Base-by-base conservation (phyloP, 2,329 filamentous ascomycete species). In the Pseudogymnoascus verrucosus region DNA sequence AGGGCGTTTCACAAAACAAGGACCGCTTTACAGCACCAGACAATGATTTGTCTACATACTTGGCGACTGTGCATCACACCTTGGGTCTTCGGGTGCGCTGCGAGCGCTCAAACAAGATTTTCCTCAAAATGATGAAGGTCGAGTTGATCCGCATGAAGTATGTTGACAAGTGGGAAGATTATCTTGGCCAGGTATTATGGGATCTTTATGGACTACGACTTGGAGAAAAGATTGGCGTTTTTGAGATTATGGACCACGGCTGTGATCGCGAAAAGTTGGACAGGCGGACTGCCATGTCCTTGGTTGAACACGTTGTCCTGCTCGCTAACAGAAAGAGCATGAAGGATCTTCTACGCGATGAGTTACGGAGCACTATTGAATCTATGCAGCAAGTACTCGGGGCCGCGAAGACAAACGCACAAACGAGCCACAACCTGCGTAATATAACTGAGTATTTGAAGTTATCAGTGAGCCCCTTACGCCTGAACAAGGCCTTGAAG, bases 321-420 rank as follows among this genome's bases (percentile, higher is more conserved):
- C 86, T 97, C 64, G 91, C 91, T 1, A 88, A 88, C 60, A 87
- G 89, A 66, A 88, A 97, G 80, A 88, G 90, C 21, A 89, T 96
- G 78, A 96, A 93, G 71, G 95, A 98, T 68, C 78, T 98, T 16
- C 84, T 92, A 14, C 98, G 96, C 74, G 95, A 92, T 14, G 91
- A 98, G 63, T 80, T 99, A 62, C 96, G 93, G 73, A 85, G 82
- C 14, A 91, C 92, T 0, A 95, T 99, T 64, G 95, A 99, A 65
- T 92, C 93, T 69, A 91, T 99, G 76, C 93, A 98, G 73, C 87
- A 91, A 68, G 88, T 90, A 4, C 88, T 98, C 62, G 91, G 91
- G 1, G 84, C 84, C 62, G 85, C 89, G 28, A 96, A 93, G 74
- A 85, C 88, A 11, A 89, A 88, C 1, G 85, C 90, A 4, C 87